Evolutionary conservation across 805 yeast genomes (phyloP).

Genomic region (Yarrowia sp.): DNA sequence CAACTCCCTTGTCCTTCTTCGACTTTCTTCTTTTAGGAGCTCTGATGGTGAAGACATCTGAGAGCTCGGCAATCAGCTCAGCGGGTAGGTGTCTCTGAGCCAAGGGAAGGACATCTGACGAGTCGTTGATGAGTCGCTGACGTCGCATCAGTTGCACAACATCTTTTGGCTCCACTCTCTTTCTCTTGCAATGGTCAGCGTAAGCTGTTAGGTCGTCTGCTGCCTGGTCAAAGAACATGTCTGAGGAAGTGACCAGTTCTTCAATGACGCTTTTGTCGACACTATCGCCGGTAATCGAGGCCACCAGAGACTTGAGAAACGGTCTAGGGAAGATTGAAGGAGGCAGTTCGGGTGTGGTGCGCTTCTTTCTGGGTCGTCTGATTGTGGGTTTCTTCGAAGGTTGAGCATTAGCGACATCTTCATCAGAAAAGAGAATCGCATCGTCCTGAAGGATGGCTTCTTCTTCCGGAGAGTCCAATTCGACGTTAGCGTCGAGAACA

Average conservation of each 20-base stretch:
- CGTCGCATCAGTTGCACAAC: slow-evolving; percentile 48
- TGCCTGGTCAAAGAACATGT: slow-evolving; percentile 47
- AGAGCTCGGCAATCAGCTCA: slow-evolving; percentile 44
- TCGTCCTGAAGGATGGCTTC: neutral
- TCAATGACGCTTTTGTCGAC: slow-evolving; percentile 44
- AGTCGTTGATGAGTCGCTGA: slow-evolving; percentile 46
- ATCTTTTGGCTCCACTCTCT: slow-evolving; percentile 47
- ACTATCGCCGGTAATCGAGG: slow-evolving; percentile 37
- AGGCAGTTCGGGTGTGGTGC: neutral
- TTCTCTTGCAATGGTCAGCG: slow-evolving; percentile 49
- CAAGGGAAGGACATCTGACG: slow-evolving; percentile 44
- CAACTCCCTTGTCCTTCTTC: neutral
- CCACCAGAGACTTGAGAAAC: slow-evolving; percentile 41
- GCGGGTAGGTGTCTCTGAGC: slow-evolving; percentile 48
- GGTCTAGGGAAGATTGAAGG: slow-evolving; percentile 38
- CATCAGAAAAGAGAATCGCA: neutral
- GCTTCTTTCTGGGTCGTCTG: neutral
- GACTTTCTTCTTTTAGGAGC: slow-evolving; percentile 2
- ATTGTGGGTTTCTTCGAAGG: neutral
- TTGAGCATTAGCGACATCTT: neutral
- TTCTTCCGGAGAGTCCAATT: neutral
- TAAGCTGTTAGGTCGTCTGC: slow-evolving; percentile 49
- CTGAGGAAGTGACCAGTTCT: slow-evolving; percentile 46
- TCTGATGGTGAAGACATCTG: slow-evolving; percentile 27
- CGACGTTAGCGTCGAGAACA: neutral